A percentile compares a stretch with the other conserved stretches of the same genome.
Evolutionary conservation across 345 rosid species (phyloP).

Genomic region (Excoecaria cochinchinensis): DNA sequence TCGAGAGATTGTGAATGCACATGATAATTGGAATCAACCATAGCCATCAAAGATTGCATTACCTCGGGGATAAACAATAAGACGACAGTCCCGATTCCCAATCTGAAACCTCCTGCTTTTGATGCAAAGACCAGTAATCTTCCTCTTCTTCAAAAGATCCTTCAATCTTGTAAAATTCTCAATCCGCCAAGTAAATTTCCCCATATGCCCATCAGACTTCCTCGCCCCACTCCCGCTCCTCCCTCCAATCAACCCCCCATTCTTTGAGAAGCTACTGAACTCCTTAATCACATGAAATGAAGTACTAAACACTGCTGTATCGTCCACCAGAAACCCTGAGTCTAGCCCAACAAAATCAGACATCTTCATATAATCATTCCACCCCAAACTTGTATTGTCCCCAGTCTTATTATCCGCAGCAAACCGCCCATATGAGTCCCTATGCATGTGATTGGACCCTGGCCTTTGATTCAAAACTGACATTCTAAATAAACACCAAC

Average conservation of each 20-base stretch:
- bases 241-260: conserved; percentile 55
- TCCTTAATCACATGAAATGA: conserved; percentile 95
- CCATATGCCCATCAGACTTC: conserved; percentile 88
- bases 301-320: conserved; percentile 84
- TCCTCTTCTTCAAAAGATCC: conserved; percentile 94
- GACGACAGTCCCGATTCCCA: conserved; percentile 97
- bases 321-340: conserved; percentile 76
- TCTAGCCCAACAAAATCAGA: conserved; percentile 69
- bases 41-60: conserved; percentile 24
- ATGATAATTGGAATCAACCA: conserved; percentile 1
- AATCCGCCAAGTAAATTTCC: conserved; percentile 86
- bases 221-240: conserved; percentile 61
- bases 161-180: conserved; percentile 91
- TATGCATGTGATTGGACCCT: conserved; percentile 84
- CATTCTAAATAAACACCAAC: conserved; percentile 99
- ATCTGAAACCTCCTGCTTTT: conserved; percentile 98
- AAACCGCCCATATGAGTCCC: conserved; percentile 91
- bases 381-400: conserved; percentile 93
- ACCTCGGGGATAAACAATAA: conserved; percentile 99
- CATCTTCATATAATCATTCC: conserved; percentile 99
- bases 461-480: conserved; percentile 88
- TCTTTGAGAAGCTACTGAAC: conserved; percentile 68
- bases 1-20: background rate
- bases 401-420: conserved; percentile 94
- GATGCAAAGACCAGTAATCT: conserved; percentile 95